Evolutionary conservation across 805 yeast genomes (phyloP), one percentile per base, ranked within the genome.

Genomic region (Pichia exigua): DNA sequence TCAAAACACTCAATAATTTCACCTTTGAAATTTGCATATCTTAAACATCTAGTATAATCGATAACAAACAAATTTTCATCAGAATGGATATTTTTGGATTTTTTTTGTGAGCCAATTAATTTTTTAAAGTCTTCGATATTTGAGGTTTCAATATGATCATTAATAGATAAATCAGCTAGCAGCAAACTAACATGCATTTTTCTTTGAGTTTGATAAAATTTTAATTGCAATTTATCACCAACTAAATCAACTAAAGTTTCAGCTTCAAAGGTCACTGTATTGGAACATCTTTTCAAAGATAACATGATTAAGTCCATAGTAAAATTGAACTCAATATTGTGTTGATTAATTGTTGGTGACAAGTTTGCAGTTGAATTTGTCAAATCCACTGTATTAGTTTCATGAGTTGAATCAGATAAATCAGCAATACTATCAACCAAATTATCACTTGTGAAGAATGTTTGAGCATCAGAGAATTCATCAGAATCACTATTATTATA

Each of bases 191-290:
- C 77, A 54, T 77, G 77, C 83, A 90, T 78, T 43, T 77, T 85
- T 46, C 68, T 72, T 0, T 72, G 71, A 1, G 85, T 82, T 55
- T 76, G 83, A 65, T 67, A 79, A 55, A 85, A 81, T n/a, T 71
- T 70, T 38, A 94, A 66, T 26, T 69, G 70, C 46, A 91, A 75
- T 4, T 78, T 70, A 46, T 85, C 85, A 20, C 96, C 86, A 21
- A 83, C 66, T 44, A 94, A 62, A 58, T 86, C 94, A 11, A 87
- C 82, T 45, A 94, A 73, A 1, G 82, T 81, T 47, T 80, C 85
- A 7, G 90, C 77, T 22, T 72, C 76, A 64, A 84, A 73, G 0
- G 85, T 74, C 4, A 73, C 68, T 13, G 78, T 80, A 61, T 84
- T 78, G 40, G 76, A 76, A 63, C 95, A 92, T 59, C 88, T 79